Evolutionary conservation across 345 rosid species (phyloP).

Genomic region (Ceriops decandra): DNA sequence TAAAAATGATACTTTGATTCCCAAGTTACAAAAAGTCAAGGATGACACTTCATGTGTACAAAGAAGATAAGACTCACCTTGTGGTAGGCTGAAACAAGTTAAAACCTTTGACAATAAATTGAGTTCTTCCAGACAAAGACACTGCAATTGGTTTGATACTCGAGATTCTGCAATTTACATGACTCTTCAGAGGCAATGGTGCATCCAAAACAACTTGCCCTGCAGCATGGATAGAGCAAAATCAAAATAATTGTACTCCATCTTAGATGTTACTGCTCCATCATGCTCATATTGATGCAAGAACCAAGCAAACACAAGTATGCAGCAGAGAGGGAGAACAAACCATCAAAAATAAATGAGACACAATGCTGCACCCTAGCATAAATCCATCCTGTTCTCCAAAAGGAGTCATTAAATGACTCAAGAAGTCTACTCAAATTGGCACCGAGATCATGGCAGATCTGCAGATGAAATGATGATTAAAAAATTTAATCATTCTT

Average conservation of each 20-base stretch:
- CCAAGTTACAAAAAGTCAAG: not conserved
- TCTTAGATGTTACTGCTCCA: not conserved
- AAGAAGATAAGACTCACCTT: constrained; percentile 38
- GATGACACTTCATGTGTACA: not conserved
- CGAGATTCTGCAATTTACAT: constrained; percentile 46
- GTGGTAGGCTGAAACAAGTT: constrained; percentile 58
- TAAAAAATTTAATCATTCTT: constrained; percentile 9
- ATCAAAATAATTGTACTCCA: constrained; percentile 10
- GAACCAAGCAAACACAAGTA: not conserved
- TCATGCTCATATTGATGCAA: not conserved
- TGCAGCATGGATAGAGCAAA: constrained; percentile 28
- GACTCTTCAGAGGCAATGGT: constrained; percentile 55
- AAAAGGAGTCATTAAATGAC: constrained; percentile 59
- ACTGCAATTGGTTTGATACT: constrained; percentile 79
- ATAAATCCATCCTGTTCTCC: constrained; percentile 90
- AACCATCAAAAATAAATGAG: constrained; percentile 73
- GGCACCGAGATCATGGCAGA: constrained; percentile 58
- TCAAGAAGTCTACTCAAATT: constrained; percentile 74
- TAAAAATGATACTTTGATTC: not conserved
- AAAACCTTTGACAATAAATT: constrained; percentile 71
- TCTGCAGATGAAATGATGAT: constrained; percentile 36
- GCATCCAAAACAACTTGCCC: constrained; percentile 68
- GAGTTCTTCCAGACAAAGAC: constrained; percentile 49
- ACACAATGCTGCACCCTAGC: constrained; percentile 63
- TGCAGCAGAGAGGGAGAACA: constrained; percentile 21